phyloP scores from a whole-genome alignment of 257 asterid genomes.

The Gardenia jasminoides region DNA sequence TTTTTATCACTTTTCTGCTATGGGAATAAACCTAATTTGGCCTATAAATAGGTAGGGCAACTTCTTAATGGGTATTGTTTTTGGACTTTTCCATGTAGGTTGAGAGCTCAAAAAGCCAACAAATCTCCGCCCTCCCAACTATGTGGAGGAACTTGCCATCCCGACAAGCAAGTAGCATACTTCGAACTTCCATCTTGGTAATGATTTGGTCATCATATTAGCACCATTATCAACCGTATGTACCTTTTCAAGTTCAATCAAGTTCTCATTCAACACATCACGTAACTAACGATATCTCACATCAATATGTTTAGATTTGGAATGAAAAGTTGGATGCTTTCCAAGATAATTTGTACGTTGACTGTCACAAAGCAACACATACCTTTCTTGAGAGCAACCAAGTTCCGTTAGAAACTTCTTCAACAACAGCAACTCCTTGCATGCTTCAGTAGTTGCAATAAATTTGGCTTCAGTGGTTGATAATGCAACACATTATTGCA shows the following conservation, averaged over 20 bases:
- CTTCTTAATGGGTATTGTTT: no score
- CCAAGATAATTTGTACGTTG: conserved; percentile 7
- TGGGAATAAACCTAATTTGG: no score
- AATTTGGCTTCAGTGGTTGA: background rate
- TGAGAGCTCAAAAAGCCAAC: no score
- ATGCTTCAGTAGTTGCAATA: background rate
- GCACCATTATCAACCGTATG: background rate
- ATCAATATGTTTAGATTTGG: conserved; percentile 4
- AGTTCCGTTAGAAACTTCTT: no score
- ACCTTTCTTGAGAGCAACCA: background rate
- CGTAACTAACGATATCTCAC: background rate
- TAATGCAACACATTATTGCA: background rate
- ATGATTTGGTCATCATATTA: background rate
- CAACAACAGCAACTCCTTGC: background rate
- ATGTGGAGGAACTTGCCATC: no score
- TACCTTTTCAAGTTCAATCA: background rate
- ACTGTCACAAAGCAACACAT: background rate
- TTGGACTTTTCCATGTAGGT: no score
- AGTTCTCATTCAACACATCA: background rate
- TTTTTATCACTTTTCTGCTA: no score
- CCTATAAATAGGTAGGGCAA: no score
- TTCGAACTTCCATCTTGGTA: background rate
- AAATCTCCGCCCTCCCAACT: no score
- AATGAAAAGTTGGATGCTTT: background rate
- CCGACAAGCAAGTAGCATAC: no score